Percentiles rank a stretch among this genome's conserved stretches.
Conservation (phyloP, 345 rosid species). For the Hypericum perforatum region DNA sequence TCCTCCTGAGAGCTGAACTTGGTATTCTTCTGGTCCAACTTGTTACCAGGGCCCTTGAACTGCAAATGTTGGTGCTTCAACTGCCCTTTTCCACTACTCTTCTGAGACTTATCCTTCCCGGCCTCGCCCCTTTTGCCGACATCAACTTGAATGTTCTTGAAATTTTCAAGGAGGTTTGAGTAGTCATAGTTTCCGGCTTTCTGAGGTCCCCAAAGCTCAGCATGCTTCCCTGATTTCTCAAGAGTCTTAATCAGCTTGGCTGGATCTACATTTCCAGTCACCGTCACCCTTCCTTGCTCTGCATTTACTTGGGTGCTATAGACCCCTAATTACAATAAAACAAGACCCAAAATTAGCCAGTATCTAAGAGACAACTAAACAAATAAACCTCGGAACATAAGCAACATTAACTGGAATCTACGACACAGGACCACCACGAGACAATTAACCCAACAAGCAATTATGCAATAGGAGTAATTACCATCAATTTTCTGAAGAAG, state of each 20-base stretch:
- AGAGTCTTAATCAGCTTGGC: constrained; percentile 60
- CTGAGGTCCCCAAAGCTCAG: constrained; percentile 60
- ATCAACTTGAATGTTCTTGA: constrained; percentile 39
- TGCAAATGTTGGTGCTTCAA: constrained; percentile 19
- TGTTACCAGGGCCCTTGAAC: constrained; percentile 35
- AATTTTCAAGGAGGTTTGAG: constrained; percentile 28
- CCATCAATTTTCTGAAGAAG: constrained; percentile 73
- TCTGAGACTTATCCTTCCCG: constrained; percentile 30
- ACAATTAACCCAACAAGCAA: too few species aligned
- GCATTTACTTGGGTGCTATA: constrained; percentile 47
- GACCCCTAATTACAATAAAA: constrained; percentile 48
- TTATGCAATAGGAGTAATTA: constrained; percentile 9
- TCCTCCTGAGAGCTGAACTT: constrained; percentile 49
- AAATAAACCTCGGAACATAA: neutral
- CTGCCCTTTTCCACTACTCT: constrained; percentile 37
- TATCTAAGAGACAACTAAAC: neutral
- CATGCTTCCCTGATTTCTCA: constrained; percentile 79
- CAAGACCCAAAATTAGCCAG: constrained; percentile 2
- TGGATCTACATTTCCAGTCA: constrained; percentile 77
- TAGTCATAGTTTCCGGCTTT: constrained; percentile 30
- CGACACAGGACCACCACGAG: too few species aligned
- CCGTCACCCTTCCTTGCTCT: constrained; percentile 82
- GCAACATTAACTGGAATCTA: neutral
- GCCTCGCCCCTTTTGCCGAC: constrained; percentile 17
- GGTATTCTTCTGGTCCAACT: constrained; percentile 51